Evolutionary conservation across 31 red algal genomes (phyloP), one percentile per base, ranked within the genome.

Genomic region (Odonthalia washingtoniensis): DNA sequence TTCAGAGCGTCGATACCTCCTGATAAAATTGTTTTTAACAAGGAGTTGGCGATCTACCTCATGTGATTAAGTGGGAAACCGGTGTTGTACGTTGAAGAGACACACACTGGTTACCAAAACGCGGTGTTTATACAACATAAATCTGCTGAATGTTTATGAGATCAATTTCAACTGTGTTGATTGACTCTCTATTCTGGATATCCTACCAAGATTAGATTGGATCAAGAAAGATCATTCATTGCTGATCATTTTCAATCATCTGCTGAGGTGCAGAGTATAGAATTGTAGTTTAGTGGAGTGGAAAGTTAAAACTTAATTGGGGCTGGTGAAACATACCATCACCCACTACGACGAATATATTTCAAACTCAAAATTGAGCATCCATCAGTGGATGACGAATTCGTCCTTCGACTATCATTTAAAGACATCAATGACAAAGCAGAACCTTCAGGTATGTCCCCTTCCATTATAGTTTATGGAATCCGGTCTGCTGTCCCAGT

Each of bases 281-380:
- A 16, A 16, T 31, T 87, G 0, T 42, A 79, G 3, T 30, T 82
- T 5, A 75, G 67, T 9, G 70, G 68, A 1, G 43, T 90, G 33
- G 72, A 94, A 66, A 74, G 60, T 21, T 46, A 89, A 9, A 84
- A 86, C 31, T 85, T 73, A 2, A 78, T 94, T 31, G 92, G 86
- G 5, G 31, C 57, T 24, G 92, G 92, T n/a, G n/a, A n/a, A n/a
- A n/a, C n/a, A n/a, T n/a, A n/a, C n/a, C n/a, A n/a, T n/a, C n/a
- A n/a, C n/a, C n/a, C n/a, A n/a, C n/a, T n/a, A n/a, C n/a, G n/a
- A n/a, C n/a, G n/a, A n/a, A n/a, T n/a, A n/a, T n/a, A n/a, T n/a
- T n/a, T n/a, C n/a, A n/a, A n/a, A n/a, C n/a, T n/a, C n/a, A n/a
- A n/a, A n/a, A n/a, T n/a, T n/a, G n/a, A n/a, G n/a, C n/a, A n/a